A percentile compares a stretch with the other conserved stretches of the same genome.
Conservation (phyloP, 768 basidiomycete genomes). For the Mycena galericulata region DNA sequence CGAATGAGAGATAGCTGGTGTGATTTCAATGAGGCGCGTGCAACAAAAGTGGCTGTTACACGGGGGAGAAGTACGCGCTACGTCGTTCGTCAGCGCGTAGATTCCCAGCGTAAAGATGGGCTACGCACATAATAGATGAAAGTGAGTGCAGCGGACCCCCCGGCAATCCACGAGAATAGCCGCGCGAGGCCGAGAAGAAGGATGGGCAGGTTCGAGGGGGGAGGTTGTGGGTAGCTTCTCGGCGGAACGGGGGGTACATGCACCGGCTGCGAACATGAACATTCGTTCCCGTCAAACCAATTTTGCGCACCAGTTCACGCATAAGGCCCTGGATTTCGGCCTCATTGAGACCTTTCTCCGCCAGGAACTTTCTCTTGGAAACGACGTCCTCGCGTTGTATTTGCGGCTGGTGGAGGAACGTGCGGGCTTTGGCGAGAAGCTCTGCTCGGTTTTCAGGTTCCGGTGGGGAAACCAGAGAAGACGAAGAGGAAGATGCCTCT, state of each 20-base stretch:
- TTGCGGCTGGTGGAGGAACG: conserved; percentile 76
- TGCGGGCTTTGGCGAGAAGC: conserved; percentile 65
- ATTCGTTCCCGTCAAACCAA: background rate
- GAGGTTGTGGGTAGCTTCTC: conserved; percentile 76
- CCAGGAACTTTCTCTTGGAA: conserved; percentile 73
- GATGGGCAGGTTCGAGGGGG: conserved; percentile 76
- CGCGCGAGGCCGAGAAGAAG: conserved; percentile 72
- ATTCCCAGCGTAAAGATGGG: background rate
- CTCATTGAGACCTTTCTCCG: conserved; percentile 76
- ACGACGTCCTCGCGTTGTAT: conserved; percentile 65
- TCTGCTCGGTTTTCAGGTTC: conserved; percentile 50
- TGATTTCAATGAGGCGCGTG: conserved; percentile 68
- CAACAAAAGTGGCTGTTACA: conserved; percentile 66
- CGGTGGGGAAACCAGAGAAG: background rate
- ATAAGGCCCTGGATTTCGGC: conserved; percentile 71
- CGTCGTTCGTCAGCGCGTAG: background rate
- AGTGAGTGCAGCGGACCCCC: conserved; percentile 68
- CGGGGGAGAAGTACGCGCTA: conserved; percentile 80
- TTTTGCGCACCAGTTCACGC: conserved; percentile 61
- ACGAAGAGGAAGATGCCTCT: background rate
- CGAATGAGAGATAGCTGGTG: conserved; percentile 71
- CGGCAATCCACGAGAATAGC: conserved; percentile 74
- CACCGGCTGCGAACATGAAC: conserved; percentile 41
- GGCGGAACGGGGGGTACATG: conserved; percentile 71
- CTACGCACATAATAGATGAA: conserved; percentile 75